phyloP scores from a whole-genome alignment of 75 land plant species.

The Sequoiadendron giganteum region DNA sequence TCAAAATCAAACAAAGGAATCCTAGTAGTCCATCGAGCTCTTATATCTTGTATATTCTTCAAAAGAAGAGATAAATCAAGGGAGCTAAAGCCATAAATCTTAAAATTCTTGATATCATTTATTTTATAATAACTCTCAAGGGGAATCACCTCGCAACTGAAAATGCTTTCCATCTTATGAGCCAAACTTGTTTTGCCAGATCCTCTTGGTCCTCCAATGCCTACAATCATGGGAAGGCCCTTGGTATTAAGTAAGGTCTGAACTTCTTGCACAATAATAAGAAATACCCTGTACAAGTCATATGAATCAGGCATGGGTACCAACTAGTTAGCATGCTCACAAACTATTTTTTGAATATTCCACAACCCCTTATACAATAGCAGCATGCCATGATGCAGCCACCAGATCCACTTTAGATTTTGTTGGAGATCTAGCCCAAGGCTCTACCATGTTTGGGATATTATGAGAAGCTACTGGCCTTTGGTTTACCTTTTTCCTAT shows the following conservation, averaged over 20 bases:
- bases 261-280: constrained; percentile 92
- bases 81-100: too few relatives aligned
- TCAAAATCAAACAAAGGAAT: too few relatives aligned
- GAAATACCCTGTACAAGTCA: constrained; percentile 97
- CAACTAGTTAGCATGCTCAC: constrained; percentile 60
- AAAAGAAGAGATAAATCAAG: too few relatives aligned
- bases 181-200: too few relatives aligned
- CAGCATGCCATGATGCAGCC: constrained; percentile 69
- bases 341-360: neutral
- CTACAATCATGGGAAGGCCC: constrained; percentile 11
- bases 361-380: constrained; percentile 10
- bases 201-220: too few relatives aligned
- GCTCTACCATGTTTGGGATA: constrained; percentile 71
- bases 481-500: too few relatives aligned
- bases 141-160: too few relatives aligned
- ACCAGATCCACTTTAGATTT: constrained; percentile 87
- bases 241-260: constrained; percentile 32
- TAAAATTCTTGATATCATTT: too few relatives aligned
- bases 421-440: constrained; percentile 98
- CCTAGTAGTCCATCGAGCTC: too few relatives aligned
- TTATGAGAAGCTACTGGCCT: constrained; percentile 38
- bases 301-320: constrained; percentile 93
- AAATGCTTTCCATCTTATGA: too few relatives aligned
- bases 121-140: too few relatives aligned
- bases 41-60: too few relatives aligned